Evolutionary conservation across 495 filamentous ascomycete species (phyloP).

Genomic region (Penicillium bovifimosum): DNA sequence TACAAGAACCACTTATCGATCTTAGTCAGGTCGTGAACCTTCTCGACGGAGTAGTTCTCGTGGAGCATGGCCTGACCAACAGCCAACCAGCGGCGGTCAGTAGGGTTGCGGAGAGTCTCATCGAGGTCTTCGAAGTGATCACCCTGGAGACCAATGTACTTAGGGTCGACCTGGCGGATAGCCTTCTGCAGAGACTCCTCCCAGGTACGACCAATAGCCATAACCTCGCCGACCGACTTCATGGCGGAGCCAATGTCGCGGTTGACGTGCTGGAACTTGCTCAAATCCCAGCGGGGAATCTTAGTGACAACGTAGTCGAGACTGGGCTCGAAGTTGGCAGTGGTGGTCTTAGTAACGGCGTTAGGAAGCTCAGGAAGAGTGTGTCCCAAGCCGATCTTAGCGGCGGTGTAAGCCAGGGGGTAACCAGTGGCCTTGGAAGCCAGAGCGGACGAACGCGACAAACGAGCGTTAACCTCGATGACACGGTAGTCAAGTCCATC

Average conservation of each 20-base stretch:
- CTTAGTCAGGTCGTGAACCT: constrained; percentile 87
- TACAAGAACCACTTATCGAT: constrained; percentile 99
- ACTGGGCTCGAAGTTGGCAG: constrained; percentile 96
- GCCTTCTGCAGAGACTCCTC: constrained; percentile 99
- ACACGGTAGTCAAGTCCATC: constrained; percentile 94
- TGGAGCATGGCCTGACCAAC: constrained; percentile 98
- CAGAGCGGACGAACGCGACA: constrained; percentile 89
- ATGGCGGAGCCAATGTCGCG: constrained; percentile 95
- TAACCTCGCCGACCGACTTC: constrained; percentile 98
- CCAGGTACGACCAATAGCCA: constrained; percentile 97
- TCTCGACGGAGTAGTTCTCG: constrained; percentile 88
- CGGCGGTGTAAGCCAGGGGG: constrained; percentile 91
- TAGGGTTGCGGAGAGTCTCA: constrained; percentile 82
- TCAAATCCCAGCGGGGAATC: constrained; percentile 94
- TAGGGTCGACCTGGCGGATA: constrained; percentile 90
- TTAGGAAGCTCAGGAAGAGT: constrained; percentile 93
- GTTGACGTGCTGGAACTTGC: constrained; percentile 98
- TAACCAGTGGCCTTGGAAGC: constrained; percentile 98
- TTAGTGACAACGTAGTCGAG: constrained; percentile 97
- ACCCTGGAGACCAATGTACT: constrained; percentile 89
- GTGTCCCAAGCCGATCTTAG: constrained; percentile 94
- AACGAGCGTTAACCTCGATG: constrained; percentile 95
- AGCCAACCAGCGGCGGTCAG: constrained; percentile 91
- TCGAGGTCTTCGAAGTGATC: constrained; percentile 91
- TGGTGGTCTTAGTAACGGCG: constrained; percentile 96